A percentile compares a stretch with the other conserved stretches of the same genome.
These are phyloP conservation scores for Emergomyces pasteurianus DNA, from an alignment of 2,329 filamentous ascomycete genomes.

Conservation along the genomic window DNA sequence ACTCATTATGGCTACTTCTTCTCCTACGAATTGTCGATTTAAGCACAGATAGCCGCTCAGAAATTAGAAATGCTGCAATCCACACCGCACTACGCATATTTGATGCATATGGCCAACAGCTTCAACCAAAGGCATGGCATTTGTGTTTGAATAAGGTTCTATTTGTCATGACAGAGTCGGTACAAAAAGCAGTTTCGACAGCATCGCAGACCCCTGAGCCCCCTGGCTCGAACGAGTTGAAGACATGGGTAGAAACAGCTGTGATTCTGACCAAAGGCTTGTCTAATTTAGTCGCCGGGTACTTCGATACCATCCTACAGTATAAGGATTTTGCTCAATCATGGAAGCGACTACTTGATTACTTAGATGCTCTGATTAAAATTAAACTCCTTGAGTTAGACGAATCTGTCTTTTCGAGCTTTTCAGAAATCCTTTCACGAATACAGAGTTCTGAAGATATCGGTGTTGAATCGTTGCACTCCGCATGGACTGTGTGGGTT, in stretches of 20 bases:
- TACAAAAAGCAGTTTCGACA: conserved; percentile 41
- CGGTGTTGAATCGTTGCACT: conserved; percentile 40
- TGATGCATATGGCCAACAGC: conserved; percentile 73
- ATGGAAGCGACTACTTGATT: conserved; percentile 62
- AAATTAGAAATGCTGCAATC: conserved; percentile 52
- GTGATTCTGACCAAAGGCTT: conserved; percentile 63
- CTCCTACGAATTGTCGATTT: conserved; percentile 28
- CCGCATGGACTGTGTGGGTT: conserved; percentile 60
- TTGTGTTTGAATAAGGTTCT: conserved; percentile 71
- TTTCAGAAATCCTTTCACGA: conserved; percentile 47
- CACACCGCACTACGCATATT: conserved; percentile 87
- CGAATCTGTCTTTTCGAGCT: conserved; percentile 56
- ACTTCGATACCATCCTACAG: conserved; percentile 58
- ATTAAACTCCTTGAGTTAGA: conserved; percentile 57
- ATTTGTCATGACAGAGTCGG: conserved; percentile 61
- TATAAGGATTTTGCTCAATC: conserved; percentile 57
- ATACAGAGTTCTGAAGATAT: conserved; percentile 34
- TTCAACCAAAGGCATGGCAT: conserved; percentile 69
- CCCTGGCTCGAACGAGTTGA: conserved; percentile 20
- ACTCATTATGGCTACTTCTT: conserved; percentile 25
- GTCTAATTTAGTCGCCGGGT: conserved; percentile 60
- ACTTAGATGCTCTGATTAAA: conserved; percentile 53
- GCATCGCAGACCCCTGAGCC: conserved; percentile 10
- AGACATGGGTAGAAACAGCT: conserved; percentile 62
- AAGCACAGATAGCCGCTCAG: conserved; percentile 27